A percentile compares a stretch with the other conserved stretches of the same genome.
Conservation (phyloP, 345 rosid genomes). For the Litchi chinensis region DNA sequence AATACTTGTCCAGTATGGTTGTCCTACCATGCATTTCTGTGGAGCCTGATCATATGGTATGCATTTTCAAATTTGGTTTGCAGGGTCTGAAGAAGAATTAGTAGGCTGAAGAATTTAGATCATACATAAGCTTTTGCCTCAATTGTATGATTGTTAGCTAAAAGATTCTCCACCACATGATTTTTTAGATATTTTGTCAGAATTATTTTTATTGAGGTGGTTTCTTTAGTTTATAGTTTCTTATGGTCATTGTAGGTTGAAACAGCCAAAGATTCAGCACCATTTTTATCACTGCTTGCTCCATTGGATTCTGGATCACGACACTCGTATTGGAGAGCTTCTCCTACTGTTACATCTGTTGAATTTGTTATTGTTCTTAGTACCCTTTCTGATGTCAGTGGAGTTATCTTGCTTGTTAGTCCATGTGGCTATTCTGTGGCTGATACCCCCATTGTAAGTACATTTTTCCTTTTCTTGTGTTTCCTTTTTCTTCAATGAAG, state of each 20-base stretch:
- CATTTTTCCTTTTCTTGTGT: slow-evolving; percentile 10
- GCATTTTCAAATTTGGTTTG: background rate
- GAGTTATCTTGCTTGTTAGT: slow-evolving; percentile 81
- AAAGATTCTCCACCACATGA: background rate
- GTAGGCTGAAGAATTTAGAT: background rate
- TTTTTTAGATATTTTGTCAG: background rate
- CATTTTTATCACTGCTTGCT: slow-evolving; percentile 70
- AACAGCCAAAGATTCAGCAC: slow-evolving; percentile 85
- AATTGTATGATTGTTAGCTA: background rate
- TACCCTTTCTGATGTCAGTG: slow-evolving; percentile 75
- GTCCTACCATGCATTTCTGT: background rate
- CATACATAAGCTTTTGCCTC: background rate
- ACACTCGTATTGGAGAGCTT: slow-evolving; percentile 87
- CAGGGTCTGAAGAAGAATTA: background rate
- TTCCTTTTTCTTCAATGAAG: slow-evolving; percentile 13
- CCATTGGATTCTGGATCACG: slow-evolving; percentile 59
- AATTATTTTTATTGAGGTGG: slow-evolving; percentile 17
- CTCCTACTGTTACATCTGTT: slow-evolving; percentile 53
- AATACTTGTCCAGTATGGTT: background rate
- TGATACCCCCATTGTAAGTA: slow-evolving; percentile 78
- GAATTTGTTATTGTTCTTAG: slow-evolving; percentile 76
- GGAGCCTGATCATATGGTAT: background rate
- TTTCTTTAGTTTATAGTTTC: slow-evolving; percentile 15
- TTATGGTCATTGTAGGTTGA: slow-evolving; percentile 62
- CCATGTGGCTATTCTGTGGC: slow-evolving; percentile 90